These are phyloP conservation scores for Colletotrichum gigasporum DNA, from an alignment of 2,329 filamentous ascomycete species.

Conservation along the genomic window DNA sequence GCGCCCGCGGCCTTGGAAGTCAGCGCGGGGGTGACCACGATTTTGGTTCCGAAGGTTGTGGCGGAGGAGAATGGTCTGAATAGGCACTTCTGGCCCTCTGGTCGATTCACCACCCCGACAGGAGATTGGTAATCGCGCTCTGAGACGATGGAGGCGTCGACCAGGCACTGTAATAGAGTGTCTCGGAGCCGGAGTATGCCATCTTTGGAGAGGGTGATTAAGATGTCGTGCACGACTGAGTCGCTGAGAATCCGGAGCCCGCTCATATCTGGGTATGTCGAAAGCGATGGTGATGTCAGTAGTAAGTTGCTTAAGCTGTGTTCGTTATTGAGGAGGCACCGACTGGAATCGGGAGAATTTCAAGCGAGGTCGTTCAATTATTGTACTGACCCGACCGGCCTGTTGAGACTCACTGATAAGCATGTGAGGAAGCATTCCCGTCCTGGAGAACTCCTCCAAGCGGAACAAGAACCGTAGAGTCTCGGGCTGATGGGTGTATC, in stretches of 20 bases:
- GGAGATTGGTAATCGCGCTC: conserved; percentile 36
- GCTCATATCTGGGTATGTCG: background rate
- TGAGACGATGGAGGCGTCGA: conserved; percentile 29
- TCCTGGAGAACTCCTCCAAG: too few species aligned
- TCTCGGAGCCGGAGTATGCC: conserved; percentile 31
- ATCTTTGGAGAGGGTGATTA: conserved; percentile 29
- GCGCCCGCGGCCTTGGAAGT: background rate
- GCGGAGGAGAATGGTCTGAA: conserved; percentile 37
- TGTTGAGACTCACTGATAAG: too few species aligned
- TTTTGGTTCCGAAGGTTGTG: conserved; percentile 36
- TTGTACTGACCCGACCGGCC: too few species aligned
- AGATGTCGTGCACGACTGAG: conserved; percentile 28
- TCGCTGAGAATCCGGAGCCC: conserved; percentile 27
- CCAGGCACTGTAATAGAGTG: conserved; percentile 26
- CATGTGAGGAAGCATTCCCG: too few species aligned
- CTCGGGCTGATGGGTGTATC: too few species aligned
- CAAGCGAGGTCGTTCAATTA: too few species aligned
- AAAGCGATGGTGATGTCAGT: background rate
- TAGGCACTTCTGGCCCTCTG: conserved; percentile 35
- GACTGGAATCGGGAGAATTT: too few species aligned
- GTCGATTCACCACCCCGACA: conserved; percentile 34
- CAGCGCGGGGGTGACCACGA: conserved; percentile 31
- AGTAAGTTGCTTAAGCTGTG: too few species aligned
- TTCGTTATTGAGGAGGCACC: too few species aligned
- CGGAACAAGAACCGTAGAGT: too few species aligned